Conservation (phyloP, 73 alveolate species). For the Paramecium sonneborni region DNA sequence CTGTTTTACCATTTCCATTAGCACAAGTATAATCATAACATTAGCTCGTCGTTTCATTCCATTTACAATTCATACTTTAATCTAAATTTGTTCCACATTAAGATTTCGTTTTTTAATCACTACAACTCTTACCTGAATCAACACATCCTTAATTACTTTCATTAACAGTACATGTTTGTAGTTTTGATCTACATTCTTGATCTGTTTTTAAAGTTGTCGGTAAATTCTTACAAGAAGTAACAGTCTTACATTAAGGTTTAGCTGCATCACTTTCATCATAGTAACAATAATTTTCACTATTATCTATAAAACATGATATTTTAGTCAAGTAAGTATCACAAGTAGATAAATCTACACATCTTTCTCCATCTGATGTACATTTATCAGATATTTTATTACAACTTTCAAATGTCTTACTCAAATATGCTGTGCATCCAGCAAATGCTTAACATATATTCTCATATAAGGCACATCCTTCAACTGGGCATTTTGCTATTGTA, state of each 20-base stretch:
- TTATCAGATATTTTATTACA: background rate
- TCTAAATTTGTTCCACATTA: conserved; percentile 29
- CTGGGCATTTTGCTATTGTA: background rate
- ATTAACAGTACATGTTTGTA: background rate
- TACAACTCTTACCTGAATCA: background rate
- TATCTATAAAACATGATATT: background rate
- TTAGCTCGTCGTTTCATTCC: background rate
- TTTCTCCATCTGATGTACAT: conserved; percentile 23
- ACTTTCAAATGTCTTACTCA: background rate
- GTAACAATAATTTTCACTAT: background rate
- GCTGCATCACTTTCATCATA: background rate
- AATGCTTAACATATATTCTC: background rate
- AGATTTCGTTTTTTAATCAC: background rate
- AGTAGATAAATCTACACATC: background rate
- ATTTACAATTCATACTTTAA: background rate
- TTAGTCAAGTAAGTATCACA: background rate
- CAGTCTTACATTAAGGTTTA: background rate
- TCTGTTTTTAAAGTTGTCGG: conserved; percentile 29
- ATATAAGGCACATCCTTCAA: background rate
- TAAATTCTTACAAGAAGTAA: background rate
- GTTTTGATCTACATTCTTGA: background rate
- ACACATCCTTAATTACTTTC: background rate
- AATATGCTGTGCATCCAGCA: conserved; percentile 41
- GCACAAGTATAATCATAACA: conserved; percentile 16
- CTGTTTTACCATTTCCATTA: conserved; percentile 11